phyloP scores from a whole-genome alignment of 768 basidiomycete genomes.

The Kockovaella imperatae region DNA sequence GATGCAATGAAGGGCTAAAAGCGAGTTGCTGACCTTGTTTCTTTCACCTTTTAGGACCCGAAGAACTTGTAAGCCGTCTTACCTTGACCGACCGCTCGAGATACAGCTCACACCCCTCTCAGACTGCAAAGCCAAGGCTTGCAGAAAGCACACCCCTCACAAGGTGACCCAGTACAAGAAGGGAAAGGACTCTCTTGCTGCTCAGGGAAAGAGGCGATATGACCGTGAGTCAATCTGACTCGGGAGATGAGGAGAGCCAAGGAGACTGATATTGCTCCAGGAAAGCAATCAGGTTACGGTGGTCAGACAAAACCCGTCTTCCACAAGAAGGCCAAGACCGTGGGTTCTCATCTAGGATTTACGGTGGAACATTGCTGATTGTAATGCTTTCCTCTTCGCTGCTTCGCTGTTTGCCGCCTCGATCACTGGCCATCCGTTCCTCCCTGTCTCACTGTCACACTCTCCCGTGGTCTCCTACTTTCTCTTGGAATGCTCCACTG shows the following conservation, averaged over 20 bases:
- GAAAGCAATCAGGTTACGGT: slow-evolving; percentile 66
- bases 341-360: slow-evolving; percentile 23
- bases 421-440: background rate
- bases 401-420: too few species aligned
- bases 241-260: background rate
- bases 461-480: too few species aligned
- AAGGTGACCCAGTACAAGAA: slow-evolving; percentile 99
- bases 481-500: background rate
- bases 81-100: background rate
- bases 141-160: slow-evolving; percentile 62
- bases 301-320: slow-evolving; percentile 99
- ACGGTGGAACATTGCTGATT: background rate
- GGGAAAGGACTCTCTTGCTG: slow-evolving; percentile 96
- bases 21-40: background rate
- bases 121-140: slow-evolving; percentile 18
- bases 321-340: slow-evolving; percentile 85
- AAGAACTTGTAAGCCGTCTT: slow-evolving; percentile 71
- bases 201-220: slow-evolving; percentile 99
- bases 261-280: slow-evolving; percentile 9
- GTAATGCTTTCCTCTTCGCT: too few species aligned
- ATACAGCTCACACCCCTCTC: background rate
- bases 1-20: too few species aligned
- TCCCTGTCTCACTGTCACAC: too few species aligned
- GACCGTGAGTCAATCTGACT: slow-evolving; percentile 73
- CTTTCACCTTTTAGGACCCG: slow-evolving; percentile 61